Base-by-base conservation (phyloP, 2,329 filamentous ascomycete genomes). In the Drechslerella coelobrocha region DNA sequence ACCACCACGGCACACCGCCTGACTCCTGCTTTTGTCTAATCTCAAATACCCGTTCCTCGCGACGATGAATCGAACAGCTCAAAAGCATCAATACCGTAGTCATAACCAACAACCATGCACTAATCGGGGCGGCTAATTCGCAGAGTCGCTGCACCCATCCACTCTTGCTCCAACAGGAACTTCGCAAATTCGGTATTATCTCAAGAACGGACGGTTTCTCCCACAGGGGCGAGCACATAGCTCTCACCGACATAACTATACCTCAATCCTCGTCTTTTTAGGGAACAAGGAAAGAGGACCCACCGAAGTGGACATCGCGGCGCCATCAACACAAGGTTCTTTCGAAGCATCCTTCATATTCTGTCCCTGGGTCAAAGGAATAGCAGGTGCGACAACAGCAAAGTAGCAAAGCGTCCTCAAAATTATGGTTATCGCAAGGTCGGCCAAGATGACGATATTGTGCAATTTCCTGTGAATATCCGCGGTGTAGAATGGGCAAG, bases 221-320 rank as follows among this genome's bases (percentile, higher is more conserved):
- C 66, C 66, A 41, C 53, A 55, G 34, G 66, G 66, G 48, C 59
- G 66, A 71, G 66, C 66, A 31, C 59, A 53, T 71, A 60, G 48
- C 66, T 71, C 66, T 71, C 66, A 71, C 66, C 66, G 17, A 60
- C 66, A 56, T 53, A 63, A 71, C 66, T 19, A 48, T 34, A 50
- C 34, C 47, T 48, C 65, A 8, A 54, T 45, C 57, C 51, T 69
- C 52, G 41, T 50, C 59, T 47, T 26, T 51, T 54, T 61, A 61
- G 8, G 45, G 57, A 39, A 53, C 57, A 62, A 62, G 52, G 57
- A 41, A 62, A 48, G 45, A 53, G 37, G 57, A 26, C 26, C 57
- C 57, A 59, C 65, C 57, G 37, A 54, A 39, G 52, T 39, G 47
- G 59, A 71, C 66, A 71, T 71, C 66, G 59, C 41, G 66, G 66